These are phyloP conservation scores for Neophaeococcomyces aloes DNA, from an alignment of 2,329 filamentous ascomycete genomes.

Conservation along the genomic window DNA sequence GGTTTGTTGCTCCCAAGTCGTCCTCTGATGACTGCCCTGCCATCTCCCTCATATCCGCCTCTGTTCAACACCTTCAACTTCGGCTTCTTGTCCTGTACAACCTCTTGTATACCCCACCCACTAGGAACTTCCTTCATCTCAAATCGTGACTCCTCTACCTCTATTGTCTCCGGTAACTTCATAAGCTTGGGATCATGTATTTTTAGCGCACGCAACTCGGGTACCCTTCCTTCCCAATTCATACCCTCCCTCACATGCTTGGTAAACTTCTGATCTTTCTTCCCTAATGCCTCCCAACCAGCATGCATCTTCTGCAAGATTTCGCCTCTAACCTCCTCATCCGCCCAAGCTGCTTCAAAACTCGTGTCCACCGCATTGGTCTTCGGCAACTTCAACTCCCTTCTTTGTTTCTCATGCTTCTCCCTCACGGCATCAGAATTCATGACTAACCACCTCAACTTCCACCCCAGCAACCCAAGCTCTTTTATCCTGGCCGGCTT, in stretches of 20 bases:
- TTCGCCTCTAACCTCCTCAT: constrained; percentile 33
- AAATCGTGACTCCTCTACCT: constrained; percentile 1
- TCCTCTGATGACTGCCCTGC: too few relatives aligned
- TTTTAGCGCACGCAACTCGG: background rate
- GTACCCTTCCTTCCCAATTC: background rate
- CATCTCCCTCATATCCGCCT: too few relatives aligned
- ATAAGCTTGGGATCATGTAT: background rate
- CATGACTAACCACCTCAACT: constrained; percentile 79
- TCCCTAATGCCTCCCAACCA: constrained; percentile 19
- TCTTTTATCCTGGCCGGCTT: constrained; percentile 71
- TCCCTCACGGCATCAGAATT: constrained; percentile 59
- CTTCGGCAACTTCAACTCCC: constrained; percentile 53
- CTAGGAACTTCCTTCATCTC: too few relatives aligned
- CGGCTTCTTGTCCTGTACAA: background rate
- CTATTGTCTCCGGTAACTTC: constrained; percentile 3
- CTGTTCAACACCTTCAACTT: background rate
- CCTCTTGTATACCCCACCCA: too few relatives aligned
- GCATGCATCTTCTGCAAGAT: constrained; percentile 30
- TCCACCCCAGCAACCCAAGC: constrained; percentile 82
- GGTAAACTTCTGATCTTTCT: constrained; percentile 20
- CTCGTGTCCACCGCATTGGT: constrained; percentile 28
- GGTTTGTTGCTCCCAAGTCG: too few relatives aligned
- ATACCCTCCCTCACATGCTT: constrained; percentile 18
- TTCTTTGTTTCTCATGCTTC: constrained; percentile 55
- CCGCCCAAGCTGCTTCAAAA: constrained; percentile 32